A percentile compares a stretch with the other conserved stretches of the same genome.
Conservation (phyloP, 805 yeast species). For the Kazachstania kunashirensis region DNA sequence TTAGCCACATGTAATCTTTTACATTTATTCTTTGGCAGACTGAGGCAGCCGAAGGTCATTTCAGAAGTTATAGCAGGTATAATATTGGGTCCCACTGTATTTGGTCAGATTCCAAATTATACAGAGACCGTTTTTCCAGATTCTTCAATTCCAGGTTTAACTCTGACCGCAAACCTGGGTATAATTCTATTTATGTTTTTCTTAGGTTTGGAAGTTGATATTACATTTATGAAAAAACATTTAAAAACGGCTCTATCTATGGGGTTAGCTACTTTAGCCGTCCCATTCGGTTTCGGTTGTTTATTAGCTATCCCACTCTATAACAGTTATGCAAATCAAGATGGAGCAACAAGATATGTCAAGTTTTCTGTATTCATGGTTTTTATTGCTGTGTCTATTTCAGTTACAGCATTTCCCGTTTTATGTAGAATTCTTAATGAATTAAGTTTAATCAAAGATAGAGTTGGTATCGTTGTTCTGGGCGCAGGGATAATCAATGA, state of each 20-base stretch:
- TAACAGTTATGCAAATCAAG: slow-evolving; percentile 39
- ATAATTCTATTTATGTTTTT: slow-evolving; percentile 65
- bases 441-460: slow-evolving; percentile 55
- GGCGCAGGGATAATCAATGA: slow-evolving; percentile 81
- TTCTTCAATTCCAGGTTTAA: slow-evolving; percentile 52
- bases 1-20: slow-evolving; percentile 49
- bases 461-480: slow-evolving; percentile 64
- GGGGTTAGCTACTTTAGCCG: slow-evolving; percentile 61
- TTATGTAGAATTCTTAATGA: slow-evolving; percentile 71
- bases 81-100: slow-evolving; percentile 61
- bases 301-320: slow-evolving; percentile 60
- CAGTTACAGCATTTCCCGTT: slow-evolving; percentile 82
- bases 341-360: slow-evolving; percentile 28
- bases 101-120: slow-evolving; percentile 64
- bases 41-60: slow-evolving; percentile 72
- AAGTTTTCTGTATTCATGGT: slow-evolving; percentile 69
- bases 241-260: slow-evolving; percentile 53
- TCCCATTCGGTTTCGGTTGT: slow-evolving; percentile 76
- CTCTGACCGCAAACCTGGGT: slow-evolving; percentile 64
- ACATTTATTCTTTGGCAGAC: slow-evolving; percentile 47
- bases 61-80: slow-evolving; percentile 77
- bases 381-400: slow-evolving; percentile 73
- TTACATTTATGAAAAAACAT: slow-evolving; percentile 52
- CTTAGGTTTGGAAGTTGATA: slow-evolving; percentile 72
- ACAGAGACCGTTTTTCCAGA: slow-evolving; percentile 55